A percentile compares a stretch with the other conserved stretches of the same genome.
Conservation (phyloP, 1,284 basidiomycete genomes). For the Agroathelia rolfsii region DNA sequence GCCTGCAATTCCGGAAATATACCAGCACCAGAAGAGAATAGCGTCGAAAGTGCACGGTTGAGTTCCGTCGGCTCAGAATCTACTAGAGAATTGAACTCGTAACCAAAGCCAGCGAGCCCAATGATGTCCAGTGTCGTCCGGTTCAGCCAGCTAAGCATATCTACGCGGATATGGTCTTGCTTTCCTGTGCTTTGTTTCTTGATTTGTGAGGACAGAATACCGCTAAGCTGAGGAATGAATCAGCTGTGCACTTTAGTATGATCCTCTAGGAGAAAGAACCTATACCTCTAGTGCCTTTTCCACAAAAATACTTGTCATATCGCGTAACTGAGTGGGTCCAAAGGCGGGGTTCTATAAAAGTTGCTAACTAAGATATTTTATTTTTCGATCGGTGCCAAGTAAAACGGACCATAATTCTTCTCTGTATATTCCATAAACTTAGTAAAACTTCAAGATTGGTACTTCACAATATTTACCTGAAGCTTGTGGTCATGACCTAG, state of each 20-base stretch:
- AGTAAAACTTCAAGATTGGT: too few species aligned
- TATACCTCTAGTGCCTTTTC: constrained; percentile 39
- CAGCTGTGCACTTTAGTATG: too few species aligned
- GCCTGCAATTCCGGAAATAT: constrained; percentile 8
- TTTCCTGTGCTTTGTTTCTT: too few species aligned
- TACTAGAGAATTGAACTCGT: constrained; percentile 34
- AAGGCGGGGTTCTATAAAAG: constrained; percentile 45
- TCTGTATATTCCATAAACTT: constrained; percentile 16
- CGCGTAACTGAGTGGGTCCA: constrained; percentile 41
- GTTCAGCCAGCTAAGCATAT: constrained; percentile 32
- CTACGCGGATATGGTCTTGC: constrained; percentile 22
- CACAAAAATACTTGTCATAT: constrained; percentile 43
- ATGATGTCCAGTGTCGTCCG: constrained; percentile 41
- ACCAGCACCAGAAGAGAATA: constrained; percentile 10
- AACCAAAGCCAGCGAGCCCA: constrained; percentile 44
- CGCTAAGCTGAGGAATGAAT: too few species aligned
- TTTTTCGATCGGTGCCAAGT: background rate
- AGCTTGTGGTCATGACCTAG: constrained; percentile 34
- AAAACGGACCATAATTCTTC: constrained; percentile 32
- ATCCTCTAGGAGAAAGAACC: background rate
- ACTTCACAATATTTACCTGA: constrained; percentile 33
- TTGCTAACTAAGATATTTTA: background rate
- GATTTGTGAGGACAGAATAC: too few species aligned
- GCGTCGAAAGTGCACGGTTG: constrained; percentile 25
- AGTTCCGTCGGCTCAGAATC: constrained; percentile 27